Evolutionary conservation across 441 rosid genomes (phyloP), one percentile per base, ranked within the genome.

Genomic region (Brassica hybrid): DNA sequence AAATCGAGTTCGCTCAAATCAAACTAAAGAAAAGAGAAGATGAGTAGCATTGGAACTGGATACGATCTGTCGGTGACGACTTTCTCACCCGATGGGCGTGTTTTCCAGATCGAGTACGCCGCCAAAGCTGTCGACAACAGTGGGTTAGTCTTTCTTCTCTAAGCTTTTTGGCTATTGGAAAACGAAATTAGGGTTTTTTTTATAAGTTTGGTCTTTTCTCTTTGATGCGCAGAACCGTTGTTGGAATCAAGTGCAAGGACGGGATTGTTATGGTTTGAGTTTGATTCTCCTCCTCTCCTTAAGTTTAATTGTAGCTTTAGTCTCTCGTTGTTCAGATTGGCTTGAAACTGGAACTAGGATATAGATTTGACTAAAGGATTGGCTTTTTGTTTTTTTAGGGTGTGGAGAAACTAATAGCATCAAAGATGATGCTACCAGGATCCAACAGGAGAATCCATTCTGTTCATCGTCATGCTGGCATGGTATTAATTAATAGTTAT

Each of bases 91-190:
- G 99, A 95, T 68, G 98, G 98, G 74, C 97, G 99, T 67, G 99
- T 95, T 71, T 93, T 93, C 76, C 98, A 95, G 95, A 95, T 93
- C 94, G 97, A 95, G 63, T 95, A 95, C 86, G 99, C 99, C 58
- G 97, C 98, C 67, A 95, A 95, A 83, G 99, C 97, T 77, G 98
- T 95, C 70, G 99, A 95, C 60, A 95, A 95, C 89, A 95, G 99
- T 85, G 99, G 99, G 99, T 95, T 32, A 1, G 57, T 58, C 21
- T 21, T 8, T 36, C 4, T 3, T 65, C 64, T 43, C 30, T 27
- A 5, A 27, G 32, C 6, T 27, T 27, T 27, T 27, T 27, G 32
- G 32, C 32, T 27, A 27, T 21, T 27, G 6, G 6, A 5, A 27
- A 27, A 27, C 32, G 32, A 27, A 27, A 27, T 27, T 27, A 27